Evolutionary conservation across 495 filamentous ascomycete species (phyloP), one percentile per base, ranked within the genome.

Genomic region (Corynascus novoguineensis): DNA sequence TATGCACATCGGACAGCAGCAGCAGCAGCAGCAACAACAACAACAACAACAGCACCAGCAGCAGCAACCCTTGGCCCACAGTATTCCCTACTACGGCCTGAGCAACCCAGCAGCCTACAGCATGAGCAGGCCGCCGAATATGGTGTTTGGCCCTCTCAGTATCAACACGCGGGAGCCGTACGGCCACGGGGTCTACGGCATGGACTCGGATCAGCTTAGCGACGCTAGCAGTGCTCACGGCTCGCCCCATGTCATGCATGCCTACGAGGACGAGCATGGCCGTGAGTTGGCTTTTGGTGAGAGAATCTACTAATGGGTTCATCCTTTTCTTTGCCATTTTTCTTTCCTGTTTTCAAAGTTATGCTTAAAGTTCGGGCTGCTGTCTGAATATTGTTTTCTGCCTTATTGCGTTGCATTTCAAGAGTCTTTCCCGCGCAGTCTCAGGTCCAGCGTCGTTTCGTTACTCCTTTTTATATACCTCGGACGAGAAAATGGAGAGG

Each of bases 161-260:
- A 71, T 22, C 54, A 45, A 28, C 42, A 38, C 31, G 21, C 29
- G 42, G 21, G 32, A 48, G 0, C 11, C 14, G 8, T 21, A 19
- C 42, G 21, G 15, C 14, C 42, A 38, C 22, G 44, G 41, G 22
- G 31, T 15, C 22, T 48, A 38, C 21, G 44, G 53, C 31, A 56
- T 56, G 19, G 53, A 56, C 44, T 49, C 53, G 45, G 53, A 56
- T 34, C 28, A 40, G 53, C 24, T 48, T 17, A 65, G 69, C 29
- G 74, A 78, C n/a, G 72, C 75, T 32, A 66, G 66, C 21, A 76
- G 69, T 41, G 67, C 75, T 28, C 29, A 65, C 1, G 67, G 70
- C 32, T 73, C 69, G 53, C 17, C 55, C 58, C 38, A 64, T 51
- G 29, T 61, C 63, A 24, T 69, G 66, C 37, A 41, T 17, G 21